Evolutionary conservation across 1,139 yeast species (phyloP), one percentile per base, ranked within the genome.

Genomic region (Candida glucosophila): DNA sequence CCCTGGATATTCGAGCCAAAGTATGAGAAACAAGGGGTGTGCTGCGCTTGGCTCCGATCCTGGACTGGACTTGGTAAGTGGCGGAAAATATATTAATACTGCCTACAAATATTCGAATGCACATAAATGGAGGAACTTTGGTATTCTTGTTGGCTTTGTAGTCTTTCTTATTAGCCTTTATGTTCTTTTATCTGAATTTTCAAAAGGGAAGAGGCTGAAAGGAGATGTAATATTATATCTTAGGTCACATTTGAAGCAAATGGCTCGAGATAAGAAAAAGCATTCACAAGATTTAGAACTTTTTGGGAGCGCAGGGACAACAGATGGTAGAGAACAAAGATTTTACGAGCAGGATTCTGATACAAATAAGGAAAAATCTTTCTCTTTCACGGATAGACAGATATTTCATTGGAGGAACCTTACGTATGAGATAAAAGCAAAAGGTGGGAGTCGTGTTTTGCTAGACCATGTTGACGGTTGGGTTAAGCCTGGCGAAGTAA

Each of bases 51-150:
- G 77, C 23, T 52, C 76, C 11, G 48, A 47, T 10, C 48, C 64
- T 14, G 78, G 76, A 26, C 47, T 50, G 22, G 32, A 40, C 12
- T 50, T 43, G 39, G 75, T 73, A 11, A 39, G 41, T 23, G 80
- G 80, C 35, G 73, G 67, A 35, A 41, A 41, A 12, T 73, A 73
- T 40, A 40, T 73, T 19, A 40, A 54, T 12, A 54, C 53, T 31
- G 54, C 63, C 22, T 72, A 55, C 47, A 46, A 46, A 22, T 69
- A 64, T 42, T 42, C 47, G 2, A 55, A 51, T 28, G 40, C 42
- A 13, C 80, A 77, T 37, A 69, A 69, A 24, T 77, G 85, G 83
- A 67, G 81, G 50, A 71, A 75, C 43, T 58, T 77, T 51, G 83
- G 81, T 42, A 61, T 75, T 28, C 50, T 69, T 28, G 44, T 74